Base-by-base conservation (phyloP, 768 basidiomycete species). In the Hericium alpestre region DNA sequence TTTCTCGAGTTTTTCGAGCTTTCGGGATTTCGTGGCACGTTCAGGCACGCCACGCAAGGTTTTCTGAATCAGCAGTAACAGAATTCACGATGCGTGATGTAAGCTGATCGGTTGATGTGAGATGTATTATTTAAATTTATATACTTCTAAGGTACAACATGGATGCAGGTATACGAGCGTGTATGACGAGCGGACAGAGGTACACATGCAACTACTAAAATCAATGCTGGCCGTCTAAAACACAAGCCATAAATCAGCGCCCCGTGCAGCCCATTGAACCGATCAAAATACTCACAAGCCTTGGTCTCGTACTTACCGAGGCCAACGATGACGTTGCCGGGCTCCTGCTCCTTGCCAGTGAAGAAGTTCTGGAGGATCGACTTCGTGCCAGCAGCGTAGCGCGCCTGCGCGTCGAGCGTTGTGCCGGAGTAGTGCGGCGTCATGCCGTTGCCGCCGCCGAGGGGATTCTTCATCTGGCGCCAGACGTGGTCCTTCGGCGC, bases 401-500 rank as follows among this genome's bases (percentile, higher is more conserved):
- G 71, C 22, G 60, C 62, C 66, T 76, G 75, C 9, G 75, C 74
- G 55, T 76, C 76, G 49, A 76, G 64, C n/a, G 72, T 73, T 9
- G 74, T 74, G n/a, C 74, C 74, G 38, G 68, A 70, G 62, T 69
- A 69, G 58, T 69, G 67, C 25, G 69, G 60, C 8, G 70, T 68
- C 74, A 76, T 75, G 50, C 69, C 75, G 64, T 78, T 76, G 1
- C 74, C 92, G 59, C 81, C 89, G 16, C 83, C 85, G 7, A 87
- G 78, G 22, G 82, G 80, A 74, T 92, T 91, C 74, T 86, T 84
- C 76, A 82, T 78, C 18, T 80, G 83, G 54, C 92, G 79, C 93
- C 89, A 94, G 50, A 86, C 72, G 72, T 95, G 93, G 70, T 93
- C 86, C 62, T 75, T 79, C 2, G 90, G 89, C 10, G 92, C 86